These are phyloP conservation scores for Guadua angustifolia DNA, from an alignment of 176 grass and related monocot genomes.

Conservation along the genomic window DNA sequence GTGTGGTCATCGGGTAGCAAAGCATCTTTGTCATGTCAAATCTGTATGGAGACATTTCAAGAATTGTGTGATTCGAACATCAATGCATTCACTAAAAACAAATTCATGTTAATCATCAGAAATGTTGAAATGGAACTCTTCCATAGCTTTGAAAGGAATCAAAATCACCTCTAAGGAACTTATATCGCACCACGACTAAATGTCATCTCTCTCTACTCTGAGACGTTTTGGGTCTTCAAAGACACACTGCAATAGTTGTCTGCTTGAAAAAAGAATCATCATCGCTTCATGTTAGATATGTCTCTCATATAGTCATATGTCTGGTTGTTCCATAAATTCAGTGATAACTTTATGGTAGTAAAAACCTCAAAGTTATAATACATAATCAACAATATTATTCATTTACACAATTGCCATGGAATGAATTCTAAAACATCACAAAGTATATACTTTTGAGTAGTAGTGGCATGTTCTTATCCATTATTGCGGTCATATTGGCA, in stretches of 20 bases:
- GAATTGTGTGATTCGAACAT: background rate
- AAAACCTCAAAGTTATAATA: background rate
- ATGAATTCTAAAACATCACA: constrained; percentile 15
- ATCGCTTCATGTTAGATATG: constrained; percentile 19
- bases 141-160: constrained; percentile 27
- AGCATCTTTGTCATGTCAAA: constrained; percentile 45
- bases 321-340: constrained; percentile 13
- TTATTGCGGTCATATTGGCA: constrained; percentile 6
- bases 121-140: constrained; percentile 7
- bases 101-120: constrained; percentile 13
- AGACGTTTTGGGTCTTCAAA: constrained; percentile 90
- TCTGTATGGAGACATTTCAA: constrained; percentile 53
- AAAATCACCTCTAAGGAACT: constrained; percentile 73
- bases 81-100: constrained; percentile 20
- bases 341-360: background rate
- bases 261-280: constrained; percentile 31
- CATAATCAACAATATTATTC: constrained; percentile 6
- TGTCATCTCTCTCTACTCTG: constrained; percentile 98
- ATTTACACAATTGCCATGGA: background rate
- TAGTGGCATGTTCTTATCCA: background rate
- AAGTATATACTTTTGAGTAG: background rate
- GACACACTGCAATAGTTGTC: constrained; percentile 60
- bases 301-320: background rate
- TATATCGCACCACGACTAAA: constrained; percentile 94
- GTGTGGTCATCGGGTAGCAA: constrained; percentile 86